phyloP scores from a whole-genome alignment of 2,329 filamentous ascomycete genomes.

The Fusarium chlamydosporum region DNA sequence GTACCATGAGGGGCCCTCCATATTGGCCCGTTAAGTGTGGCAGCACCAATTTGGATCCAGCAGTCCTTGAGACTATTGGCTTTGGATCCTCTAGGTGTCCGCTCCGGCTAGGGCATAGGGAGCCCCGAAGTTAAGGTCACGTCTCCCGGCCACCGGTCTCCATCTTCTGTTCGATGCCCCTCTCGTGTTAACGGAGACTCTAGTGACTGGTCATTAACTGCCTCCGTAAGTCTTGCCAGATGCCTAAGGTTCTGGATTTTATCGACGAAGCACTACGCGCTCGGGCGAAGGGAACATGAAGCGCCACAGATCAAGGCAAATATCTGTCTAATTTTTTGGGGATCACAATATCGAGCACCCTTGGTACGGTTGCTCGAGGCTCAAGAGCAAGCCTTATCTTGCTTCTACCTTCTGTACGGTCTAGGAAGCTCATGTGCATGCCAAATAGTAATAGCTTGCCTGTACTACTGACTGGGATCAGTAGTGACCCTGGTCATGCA shows the following conservation, averaged over 20 bases:
- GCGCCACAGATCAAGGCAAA: slow-evolving; percentile 22
- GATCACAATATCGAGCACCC: slow-evolving; percentile 14
- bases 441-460: slow-evolving; percentile 33
- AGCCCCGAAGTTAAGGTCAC: slow-evolving; percentile 1
- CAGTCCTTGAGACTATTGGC: slow-evolving; percentile 15
- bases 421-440: slow-evolving; percentile 28
- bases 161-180: slow-evolving; percentile 37
- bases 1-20: slow-evolving; percentile 6
- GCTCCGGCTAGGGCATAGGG: slow-evolving; percentile 2
- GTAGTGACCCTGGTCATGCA: slow-evolving; percentile 17
- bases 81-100: slow-evolving; percentile 15
- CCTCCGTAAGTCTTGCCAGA: slow-evolving; percentile 6
- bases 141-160: slow-evolving; percentile 34
- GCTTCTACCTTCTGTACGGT: slow-evolving; percentile 19
- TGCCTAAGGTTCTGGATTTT: slow-evolving; percentile 19
- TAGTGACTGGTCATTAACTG: slow-evolving; percentile 23
- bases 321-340: slow-evolving; percentile 22
- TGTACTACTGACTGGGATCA: slow-evolving; percentile 32
- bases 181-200: slow-evolving; percentile 23
- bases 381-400: slow-evolving; percentile 27
- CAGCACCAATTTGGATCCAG: slow-evolving; percentile 10
- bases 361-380: slow-evolving; percentile 13
- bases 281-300: slow-evolving; percentile 29
- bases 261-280: slow-evolving; percentile 26
- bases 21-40: slow-evolving; percentile 15